Conservation (phyloP, 1,284 basidiomycete genomes). For the Ustilago curta region DNA sequence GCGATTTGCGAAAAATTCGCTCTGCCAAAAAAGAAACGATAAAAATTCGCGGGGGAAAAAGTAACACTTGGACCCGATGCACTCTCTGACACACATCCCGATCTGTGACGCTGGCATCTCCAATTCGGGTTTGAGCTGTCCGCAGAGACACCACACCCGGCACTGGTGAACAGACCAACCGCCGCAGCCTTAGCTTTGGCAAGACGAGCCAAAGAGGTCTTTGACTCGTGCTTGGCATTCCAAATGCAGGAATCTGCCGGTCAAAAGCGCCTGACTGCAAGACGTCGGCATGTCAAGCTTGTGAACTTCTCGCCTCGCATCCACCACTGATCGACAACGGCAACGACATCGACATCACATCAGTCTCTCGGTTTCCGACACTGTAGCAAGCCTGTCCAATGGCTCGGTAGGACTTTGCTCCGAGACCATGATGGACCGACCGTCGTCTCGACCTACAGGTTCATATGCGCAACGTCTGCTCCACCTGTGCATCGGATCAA, state of each 20-base stretch:
- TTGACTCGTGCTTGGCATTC: too few species aligned
- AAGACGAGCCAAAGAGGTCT: too few species aligned
- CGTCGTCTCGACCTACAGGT: slow-evolving; percentile 4
- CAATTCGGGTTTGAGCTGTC: too few species aligned
- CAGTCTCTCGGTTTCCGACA: background rate
- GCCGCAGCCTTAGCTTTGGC: too few species aligned
- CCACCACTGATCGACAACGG: background rate
- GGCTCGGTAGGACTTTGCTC: background rate
- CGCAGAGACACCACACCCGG: too few species aligned
- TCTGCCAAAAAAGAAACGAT: background rate
- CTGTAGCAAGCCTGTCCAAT: background rate
- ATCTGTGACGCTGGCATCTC: too few species aligned
- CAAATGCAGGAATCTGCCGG: too few species aligned
- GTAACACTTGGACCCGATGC: background rate
- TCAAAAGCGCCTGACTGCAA: too few species aligned
- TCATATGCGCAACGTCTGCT: slow-evolving; percentile 14
- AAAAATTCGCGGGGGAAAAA: background rate
- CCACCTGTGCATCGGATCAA: slow-evolving; percentile 19
- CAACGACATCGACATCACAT: background rate
- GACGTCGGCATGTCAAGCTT: too few species aligned
- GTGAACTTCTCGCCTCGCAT: background rate
- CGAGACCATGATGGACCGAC: slow-evolving; percentile 18
- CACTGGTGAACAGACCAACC: too few species aligned
- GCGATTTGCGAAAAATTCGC: slow-evolving; percentile 2
- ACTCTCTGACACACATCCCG: too few species aligned